A percentile compares a stretch with the other conserved stretches of the same genome.
phyloP scores from a whole-genome alignment of 371 early-diverging fungal species.

The Lichtheimia ornata region DNA sequence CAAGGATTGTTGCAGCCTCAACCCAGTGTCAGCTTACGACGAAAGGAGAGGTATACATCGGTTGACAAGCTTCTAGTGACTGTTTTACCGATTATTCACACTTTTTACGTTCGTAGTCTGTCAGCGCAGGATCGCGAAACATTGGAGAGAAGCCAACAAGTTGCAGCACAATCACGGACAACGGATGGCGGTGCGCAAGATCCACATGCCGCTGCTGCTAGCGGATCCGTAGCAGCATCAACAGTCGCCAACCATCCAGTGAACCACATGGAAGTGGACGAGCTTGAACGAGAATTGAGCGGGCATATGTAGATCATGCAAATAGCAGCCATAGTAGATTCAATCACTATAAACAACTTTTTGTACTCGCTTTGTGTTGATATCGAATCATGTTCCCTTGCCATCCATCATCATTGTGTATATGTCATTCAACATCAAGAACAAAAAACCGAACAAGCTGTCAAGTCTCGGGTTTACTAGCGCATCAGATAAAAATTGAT shows the following conservation, averaged over 20 bases:
- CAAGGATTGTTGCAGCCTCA: slow-evolving; percentile 28
- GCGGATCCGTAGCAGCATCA: slow-evolving; percentile 25
- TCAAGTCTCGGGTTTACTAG: no score
- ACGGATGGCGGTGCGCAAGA: slow-evolving; percentile 3
- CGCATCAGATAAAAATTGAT: no score
- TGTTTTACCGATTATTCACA: not conserved
- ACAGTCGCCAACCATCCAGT: slow-evolving; percentile 22
- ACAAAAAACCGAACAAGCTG: no score
- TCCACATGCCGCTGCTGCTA: slow-evolving; percentile 24
- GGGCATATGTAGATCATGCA: slow-evolving; percentile 32
- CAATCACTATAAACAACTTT: no score
- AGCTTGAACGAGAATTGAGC: slow-evolving; percentile 61
- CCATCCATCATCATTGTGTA: no score
- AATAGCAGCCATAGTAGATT: no score
- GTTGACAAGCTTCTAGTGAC: not conserved
- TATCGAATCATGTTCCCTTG: no score
- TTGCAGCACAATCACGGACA: slow-evolving; percentile 26
- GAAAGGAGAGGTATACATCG: slow-evolving; percentile 42
- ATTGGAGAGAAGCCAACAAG: slow-evolving; percentile 40
- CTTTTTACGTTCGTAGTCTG: slow-evolving; percentile 21
- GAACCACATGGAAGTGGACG: slow-evolving; percentile 58
- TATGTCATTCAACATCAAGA: no score
- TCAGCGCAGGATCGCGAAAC: slow-evolving; percentile 53
- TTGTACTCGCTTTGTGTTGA: no score
- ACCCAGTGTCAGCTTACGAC: slow-evolving; percentile 29